Conservation (phyloP, 1,139 yeast species). For the Candida pseudocylindracea region DNA sequence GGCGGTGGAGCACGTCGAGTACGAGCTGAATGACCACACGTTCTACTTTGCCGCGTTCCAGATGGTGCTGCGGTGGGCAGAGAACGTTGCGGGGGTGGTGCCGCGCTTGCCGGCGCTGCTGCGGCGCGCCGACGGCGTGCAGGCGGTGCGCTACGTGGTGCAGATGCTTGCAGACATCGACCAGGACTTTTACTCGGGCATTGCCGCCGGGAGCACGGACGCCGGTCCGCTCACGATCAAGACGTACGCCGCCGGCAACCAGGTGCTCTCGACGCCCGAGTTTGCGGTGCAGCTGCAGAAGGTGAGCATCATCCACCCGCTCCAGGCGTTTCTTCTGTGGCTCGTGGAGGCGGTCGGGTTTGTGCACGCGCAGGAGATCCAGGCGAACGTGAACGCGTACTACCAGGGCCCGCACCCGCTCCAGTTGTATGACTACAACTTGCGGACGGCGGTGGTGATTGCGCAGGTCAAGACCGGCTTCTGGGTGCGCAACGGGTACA, state of each 20-base stretch:
- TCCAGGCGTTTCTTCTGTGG: conserved; percentile 57
- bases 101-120: conserved; percentile 8
- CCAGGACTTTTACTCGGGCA: not conserved
- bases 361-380: conserved; percentile 1
- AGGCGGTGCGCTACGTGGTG: conserved; percentile 11
- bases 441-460: conserved; percentile 40
- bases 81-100: conserved; percentile 28
- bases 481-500: conserved; percentile 41
- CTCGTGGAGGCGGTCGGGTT: conserved; percentile 31
- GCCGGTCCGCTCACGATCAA: too few species aligned
- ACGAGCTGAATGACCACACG: conserved; percentile 73
- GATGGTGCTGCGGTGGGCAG: conserved; percentile 42
- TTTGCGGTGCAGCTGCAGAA: conserved; percentile 12
- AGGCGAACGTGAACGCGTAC: not conserved
- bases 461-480: conserved; percentile 35
- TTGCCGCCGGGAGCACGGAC: too few species aligned
- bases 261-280: not conserved
- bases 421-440: conserved; percentile 42
- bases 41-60: conserved; percentile 61
- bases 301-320: conserved; percentile 61
- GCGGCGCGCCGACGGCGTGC: conserved; percentile 3
- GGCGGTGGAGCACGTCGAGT: conserved; percentile 69
- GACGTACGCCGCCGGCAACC: too few species aligned
- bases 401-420: not conserved
- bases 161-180: conserved; percentile 12